phyloP scores from a whole-genome alignment of 129 eudicot species.

The Gnaphalium uliginosum region DNA sequence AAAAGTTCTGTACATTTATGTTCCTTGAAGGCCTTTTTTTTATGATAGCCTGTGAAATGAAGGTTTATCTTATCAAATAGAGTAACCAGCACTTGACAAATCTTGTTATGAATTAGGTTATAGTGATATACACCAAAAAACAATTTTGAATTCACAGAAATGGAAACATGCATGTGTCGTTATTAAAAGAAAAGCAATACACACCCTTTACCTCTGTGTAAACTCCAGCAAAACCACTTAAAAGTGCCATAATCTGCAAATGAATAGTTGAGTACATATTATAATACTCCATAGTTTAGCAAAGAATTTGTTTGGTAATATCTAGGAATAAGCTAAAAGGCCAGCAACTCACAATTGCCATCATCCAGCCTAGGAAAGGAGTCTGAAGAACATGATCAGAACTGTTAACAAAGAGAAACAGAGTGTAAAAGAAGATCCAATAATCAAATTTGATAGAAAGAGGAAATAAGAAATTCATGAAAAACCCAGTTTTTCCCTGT shows the following conservation, averaged over 20 bases:
- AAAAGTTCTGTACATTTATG: constrained; percentile 99
- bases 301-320: neutral
- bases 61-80: constrained; percentile 6
- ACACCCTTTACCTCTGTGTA: constrained; percentile 83
- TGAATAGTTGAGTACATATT: constrained; percentile 15
- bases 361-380: constrained; percentile 91
- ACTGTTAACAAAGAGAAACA: constrained; percentile 49
- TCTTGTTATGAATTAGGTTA: neutral
- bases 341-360: constrained; percentile 88
- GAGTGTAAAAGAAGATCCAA: constrained; percentile 21
- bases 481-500: neutral
- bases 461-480: constrained; percentile 4
- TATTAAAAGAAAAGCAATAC: neutral
- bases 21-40: constrained; percentile 94
- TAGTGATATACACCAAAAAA: neutral
- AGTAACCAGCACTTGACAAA: constrained; percentile 8
- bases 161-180: neutral
- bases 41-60: constrained; percentile 69
- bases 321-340: constrained; percentile 23
- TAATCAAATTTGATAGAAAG: neutral
- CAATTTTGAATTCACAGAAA: neutral
- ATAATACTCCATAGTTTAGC: constrained; percentile 3
- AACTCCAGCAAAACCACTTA: constrained; percentile 99
- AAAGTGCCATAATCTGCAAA: constrained; percentile 91
- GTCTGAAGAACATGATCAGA: constrained; percentile 96